Conservation (phyloP, 2,329 filamentous ascomycete species). For the Aspergillus terreus region DNA sequence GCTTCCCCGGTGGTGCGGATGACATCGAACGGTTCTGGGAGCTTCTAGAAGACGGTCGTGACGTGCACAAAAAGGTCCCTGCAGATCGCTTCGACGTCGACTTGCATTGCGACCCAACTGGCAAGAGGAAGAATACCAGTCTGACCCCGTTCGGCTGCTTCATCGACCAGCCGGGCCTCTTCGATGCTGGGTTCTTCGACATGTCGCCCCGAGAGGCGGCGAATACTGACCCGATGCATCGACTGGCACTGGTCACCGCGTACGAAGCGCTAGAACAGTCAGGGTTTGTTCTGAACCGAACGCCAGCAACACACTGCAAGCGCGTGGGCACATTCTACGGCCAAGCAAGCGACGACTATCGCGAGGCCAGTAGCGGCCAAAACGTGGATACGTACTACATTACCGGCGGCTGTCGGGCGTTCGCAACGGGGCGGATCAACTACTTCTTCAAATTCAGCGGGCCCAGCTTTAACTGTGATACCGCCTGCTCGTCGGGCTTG, state of each 20-base stretch:
- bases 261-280: conserved; percentile 57
- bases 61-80: conserved; percentile 63
- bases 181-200: conserved; percentile 72
- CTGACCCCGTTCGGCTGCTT: conserved; percentile 69
- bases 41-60: conserved; percentile 64
- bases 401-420: conserved; percentile 58
- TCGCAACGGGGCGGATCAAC: conserved; percentile 62
- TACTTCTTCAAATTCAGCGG: conserved; percentile 75
- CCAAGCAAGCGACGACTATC: conserved; percentile 63
- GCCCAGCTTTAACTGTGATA: conserved; percentile 69
- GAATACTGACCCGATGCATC: conserved; percentile 58
- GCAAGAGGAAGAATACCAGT: conserved; percentile 66
- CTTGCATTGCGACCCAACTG: conserved; percentile 63
- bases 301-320: conserved; percentile 59
- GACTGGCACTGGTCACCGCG: conserved; percentile 59
- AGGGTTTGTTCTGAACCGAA: conserved; percentile 49
- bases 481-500: conserved; percentile 71
- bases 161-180: conserved; percentile 65
- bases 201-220: conserved; percentile 71
- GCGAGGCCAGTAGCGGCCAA: conserved; percentile 67
- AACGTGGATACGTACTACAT: conserved; percentile 67
- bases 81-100: conserved; percentile 65
- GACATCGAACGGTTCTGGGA: conserved; percentile 66
- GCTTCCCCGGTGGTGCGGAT: conserved; percentile 62
- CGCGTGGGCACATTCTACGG: conserved; percentile 69